Evolutionary conservation across 2,329 filamentous ascomycete species (phyloP).

Genomic region (Basipetospora chlamydospora): DNA sequence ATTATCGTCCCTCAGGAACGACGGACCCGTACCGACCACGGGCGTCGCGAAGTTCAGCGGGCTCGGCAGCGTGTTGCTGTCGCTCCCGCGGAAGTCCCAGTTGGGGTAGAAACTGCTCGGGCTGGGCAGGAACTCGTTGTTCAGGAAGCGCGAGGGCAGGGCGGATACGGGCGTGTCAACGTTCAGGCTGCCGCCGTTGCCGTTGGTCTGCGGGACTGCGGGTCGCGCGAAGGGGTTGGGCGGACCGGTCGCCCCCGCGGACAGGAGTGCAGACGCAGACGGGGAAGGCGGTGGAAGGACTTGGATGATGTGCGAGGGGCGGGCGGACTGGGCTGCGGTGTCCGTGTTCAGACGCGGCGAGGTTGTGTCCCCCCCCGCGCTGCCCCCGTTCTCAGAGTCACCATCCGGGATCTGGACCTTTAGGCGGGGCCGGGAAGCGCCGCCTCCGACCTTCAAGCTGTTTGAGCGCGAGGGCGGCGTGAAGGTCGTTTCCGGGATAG

Average conservation of each 20-base stretch:
- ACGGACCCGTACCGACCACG: conserved; percentile 44
- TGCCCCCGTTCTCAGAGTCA: conserved; percentile 59
- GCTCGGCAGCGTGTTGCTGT: conserved; percentile 79
- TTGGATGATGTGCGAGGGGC: conserved; percentile 34
- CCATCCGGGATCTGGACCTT: conserved; percentile 95
- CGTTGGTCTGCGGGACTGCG: conserved; percentile 49
- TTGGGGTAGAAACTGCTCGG: conserved; percentile 81
- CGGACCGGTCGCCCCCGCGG: conserved; percentile 80
- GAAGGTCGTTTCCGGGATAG: conserved; percentile 48
- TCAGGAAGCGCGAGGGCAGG: conserved; percentile 80
- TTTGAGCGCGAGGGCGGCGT: conserved; percentile 66
- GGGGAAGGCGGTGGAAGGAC: conserved; percentile 89
- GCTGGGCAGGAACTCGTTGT: conserved; percentile 73
- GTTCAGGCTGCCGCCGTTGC: conserved; percentile 17
- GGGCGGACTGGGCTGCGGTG: conserved; percentile 38
- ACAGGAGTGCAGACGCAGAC: conserved; percentile 70
- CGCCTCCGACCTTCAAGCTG: conserved; percentile 53
- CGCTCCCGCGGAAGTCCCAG: conserved; percentile 58
- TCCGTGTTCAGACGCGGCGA: conserved; percentile 46
- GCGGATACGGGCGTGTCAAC: conserved; percentile 72
- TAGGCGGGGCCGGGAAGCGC: conserved; percentile 61
- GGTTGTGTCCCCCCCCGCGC: conserved; percentile 56
- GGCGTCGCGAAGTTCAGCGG: conserved; percentile 89
- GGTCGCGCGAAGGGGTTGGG: conserved; percentile 93
- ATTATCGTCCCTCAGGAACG: conserved; percentile 44